Evolutionary conservation across 202 grass and related monocot species (phyloP).

Genomic region (Zoysia matrella): DNA sequence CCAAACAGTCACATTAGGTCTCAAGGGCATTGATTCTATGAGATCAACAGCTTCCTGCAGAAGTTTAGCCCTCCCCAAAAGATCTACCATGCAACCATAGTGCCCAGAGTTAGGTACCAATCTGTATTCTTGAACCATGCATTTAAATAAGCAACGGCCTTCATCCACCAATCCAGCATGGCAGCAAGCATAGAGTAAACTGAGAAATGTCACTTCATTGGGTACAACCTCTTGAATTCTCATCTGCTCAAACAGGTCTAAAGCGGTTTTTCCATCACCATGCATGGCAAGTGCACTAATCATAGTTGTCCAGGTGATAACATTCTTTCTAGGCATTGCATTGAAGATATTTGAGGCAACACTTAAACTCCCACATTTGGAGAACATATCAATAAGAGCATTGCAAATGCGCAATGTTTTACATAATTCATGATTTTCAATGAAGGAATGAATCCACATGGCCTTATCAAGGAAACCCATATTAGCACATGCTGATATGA

Average conservation of each 20-base stretch:
- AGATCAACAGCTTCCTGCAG: conserved; percentile 70
- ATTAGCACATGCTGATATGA: conserved; percentile 76
- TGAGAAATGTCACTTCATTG: conserved; percentile 78
- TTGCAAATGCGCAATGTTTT: conserved; percentile 57
- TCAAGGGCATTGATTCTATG: conserved; percentile 66
- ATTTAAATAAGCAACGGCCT: conserved; percentile 58
- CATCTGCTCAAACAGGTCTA: conserved; percentile 75
- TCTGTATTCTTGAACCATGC: conserved; percentile 62
- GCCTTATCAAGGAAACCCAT: conserved; percentile 66
- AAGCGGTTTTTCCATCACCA: conserved; percentile 60
- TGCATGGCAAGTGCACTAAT: conserved; percentile 82
- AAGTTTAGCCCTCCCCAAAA: conserved; percentile 66
- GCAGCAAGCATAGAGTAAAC: conserved; percentile 75
- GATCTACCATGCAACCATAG: conserved; percentile 91
- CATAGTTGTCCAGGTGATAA: conserved; percentile 88
- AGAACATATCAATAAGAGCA: conserved; percentile 93
- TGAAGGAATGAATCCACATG: conserved; percentile 58
- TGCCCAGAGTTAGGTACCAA: conserved; percentile 73
- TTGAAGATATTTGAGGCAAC: conserved; percentile 68
- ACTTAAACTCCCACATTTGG: conserved; percentile 77
- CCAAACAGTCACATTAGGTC: conserved; percentile 74
- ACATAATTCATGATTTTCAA: conserved; percentile 51
- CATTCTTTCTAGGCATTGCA: conserved; percentile 64
- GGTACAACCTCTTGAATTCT: conserved; percentile 61
- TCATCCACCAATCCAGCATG: conserved; percentile 86